A percentile compares a stretch with the other conserved stretches of the same genome.
Conservation (phyloP, 2,329 filamentous ascomycete genomes). For the Xylaria sp. region DNA sequence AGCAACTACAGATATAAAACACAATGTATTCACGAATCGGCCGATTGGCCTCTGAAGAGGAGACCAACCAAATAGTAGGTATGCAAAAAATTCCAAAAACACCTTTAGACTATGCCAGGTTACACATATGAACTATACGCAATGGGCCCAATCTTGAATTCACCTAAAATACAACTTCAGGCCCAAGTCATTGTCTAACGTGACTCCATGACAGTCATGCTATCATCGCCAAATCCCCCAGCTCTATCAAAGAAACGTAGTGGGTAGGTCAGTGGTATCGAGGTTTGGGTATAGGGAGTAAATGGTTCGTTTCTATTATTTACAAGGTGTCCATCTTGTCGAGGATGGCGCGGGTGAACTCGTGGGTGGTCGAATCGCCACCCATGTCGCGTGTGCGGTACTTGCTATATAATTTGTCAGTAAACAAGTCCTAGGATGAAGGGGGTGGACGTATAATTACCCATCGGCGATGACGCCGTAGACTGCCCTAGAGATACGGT, state of each 20-base stretch:
- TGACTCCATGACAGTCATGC: constrained; percentile 49
- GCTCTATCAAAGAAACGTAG: constrained; percentile 45
- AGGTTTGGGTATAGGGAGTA: constrained; percentile 38
- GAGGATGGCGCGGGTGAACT: constrained; percentile 94
- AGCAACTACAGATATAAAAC: neutral
- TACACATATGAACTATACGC: constrained; percentile 38
- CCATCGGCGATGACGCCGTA: constrained; percentile 86
- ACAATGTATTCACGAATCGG: neutral
- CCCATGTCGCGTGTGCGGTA: constrained; percentile 96
- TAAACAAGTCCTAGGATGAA: constrained; percentile 19
- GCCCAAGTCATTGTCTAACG: constrained; percentile 46
- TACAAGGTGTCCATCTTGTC: constrained; percentile 90
- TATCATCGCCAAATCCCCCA: constrained; percentile 44
- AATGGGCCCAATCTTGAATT: constrained; percentile 46
- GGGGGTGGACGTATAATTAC: constrained; percentile 63
- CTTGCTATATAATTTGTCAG: constrained; percentile 70
- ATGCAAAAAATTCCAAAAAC: neutral
- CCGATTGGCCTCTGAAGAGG: too few species aligned
- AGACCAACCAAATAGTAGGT: neutral
- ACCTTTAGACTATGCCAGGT: neutral
- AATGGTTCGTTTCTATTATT: constrained; percentile 44
- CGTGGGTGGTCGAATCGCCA: constrained; percentile 86
- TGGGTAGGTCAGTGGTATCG: constrained; percentile 41
- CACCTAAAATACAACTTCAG: constrained; percentile 49
- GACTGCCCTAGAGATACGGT: constrained; percentile 92